Conservation (phyloP, 441 rosid genomes). For the Isatis lusitanica region DNA sequence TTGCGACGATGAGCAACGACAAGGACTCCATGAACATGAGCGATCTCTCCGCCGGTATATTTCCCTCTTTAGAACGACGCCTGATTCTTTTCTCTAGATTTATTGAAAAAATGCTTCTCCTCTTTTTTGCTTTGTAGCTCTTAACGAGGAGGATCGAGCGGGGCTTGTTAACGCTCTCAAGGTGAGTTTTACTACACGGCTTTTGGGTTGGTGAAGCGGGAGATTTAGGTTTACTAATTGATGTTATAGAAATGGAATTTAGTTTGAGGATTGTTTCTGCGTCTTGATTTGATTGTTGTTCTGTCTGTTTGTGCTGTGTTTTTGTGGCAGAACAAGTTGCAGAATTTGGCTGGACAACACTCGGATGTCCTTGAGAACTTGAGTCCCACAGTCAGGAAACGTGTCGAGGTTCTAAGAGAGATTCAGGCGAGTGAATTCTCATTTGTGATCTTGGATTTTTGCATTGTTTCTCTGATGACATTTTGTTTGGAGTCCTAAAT, state of each 20-base stretch:
- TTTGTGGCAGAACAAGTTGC: slow-evolving; percentile 62
- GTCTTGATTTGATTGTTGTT: background rate
- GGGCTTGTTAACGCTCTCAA: slow-evolving; percentile 69
- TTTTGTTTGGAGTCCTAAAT: background rate
- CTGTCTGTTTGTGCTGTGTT: slow-evolving; percentile 31
- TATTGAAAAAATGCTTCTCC: background rate
- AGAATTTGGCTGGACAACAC: slow-evolving; percentile 76
- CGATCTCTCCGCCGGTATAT: slow-evolving; percentile 66
- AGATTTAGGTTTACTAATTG: background rate
- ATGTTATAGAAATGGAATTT: background rate
- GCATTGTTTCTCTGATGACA: background rate
- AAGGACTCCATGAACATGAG: slow-evolving; percentile 59
- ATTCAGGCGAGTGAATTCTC: slow-evolving; percentile 56
- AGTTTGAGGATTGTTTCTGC: slow-evolving; percentile 8
- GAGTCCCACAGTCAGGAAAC: slow-evolving; percentile 57
- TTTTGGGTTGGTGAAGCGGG: background rate
- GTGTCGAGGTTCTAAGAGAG: slow-evolving; percentile 84
- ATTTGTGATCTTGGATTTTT: no score
- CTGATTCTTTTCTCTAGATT: background rate
- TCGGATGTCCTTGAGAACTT: slow-evolving; percentile 64
- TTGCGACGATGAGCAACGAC: slow-evolving; percentile 57
- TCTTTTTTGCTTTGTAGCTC: slow-evolving; percentile 42
- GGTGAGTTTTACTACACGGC: slow-evolving; percentile 37
- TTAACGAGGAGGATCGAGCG: slow-evolving; percentile 65
- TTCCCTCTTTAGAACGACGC: background rate